A percentile compares a stretch with the other conserved stretches of the same genome.
These are phyloP conservation scores for Paratrypanosoma confusum DNA, from an alignment of 208 protist genomes.

Conservation along the genomic window DNA sequence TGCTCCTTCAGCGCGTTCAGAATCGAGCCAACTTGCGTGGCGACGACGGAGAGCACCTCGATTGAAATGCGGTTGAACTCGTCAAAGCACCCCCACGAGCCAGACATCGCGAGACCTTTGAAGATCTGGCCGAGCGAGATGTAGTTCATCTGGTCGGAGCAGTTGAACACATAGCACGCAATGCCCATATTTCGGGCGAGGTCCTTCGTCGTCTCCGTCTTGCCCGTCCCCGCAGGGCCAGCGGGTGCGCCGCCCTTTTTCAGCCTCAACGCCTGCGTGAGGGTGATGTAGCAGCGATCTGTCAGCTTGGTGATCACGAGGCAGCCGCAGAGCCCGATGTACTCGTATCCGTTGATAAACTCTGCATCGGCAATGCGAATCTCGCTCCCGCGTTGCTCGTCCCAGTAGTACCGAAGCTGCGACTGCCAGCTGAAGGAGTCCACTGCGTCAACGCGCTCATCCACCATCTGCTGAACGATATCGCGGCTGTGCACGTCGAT, in stretches of 20 bases:
- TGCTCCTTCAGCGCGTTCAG: conserved; percentile 95
- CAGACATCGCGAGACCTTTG: conserved; percentile 93
- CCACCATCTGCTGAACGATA: conserved; percentile 88
- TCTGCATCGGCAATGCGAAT: conserved; percentile 96
- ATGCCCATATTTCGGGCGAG: conserved; percentile 91
- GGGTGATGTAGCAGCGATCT: conserved; percentile 98
- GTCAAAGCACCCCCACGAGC: conserved; percentile 96
- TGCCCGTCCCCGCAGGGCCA: conserved; percentile 89
- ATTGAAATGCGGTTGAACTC: conserved; percentile 96
- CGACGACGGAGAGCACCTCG: conserved; percentile 97
- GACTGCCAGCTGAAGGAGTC: conserved; percentile 96
- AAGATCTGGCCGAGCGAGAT: conserved; percentile 96
- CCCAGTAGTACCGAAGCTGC: conserved; percentile 96
- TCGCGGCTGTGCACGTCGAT: conserved; percentile 97
- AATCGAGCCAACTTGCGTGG: conserved; percentile 96
- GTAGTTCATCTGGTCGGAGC: conserved; percentile 98
- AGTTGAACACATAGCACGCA: conserved; percentile 94
- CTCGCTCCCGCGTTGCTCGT: conserved; percentile 88
- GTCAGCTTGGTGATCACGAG: conserved; percentile 98
- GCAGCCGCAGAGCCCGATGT: conserved; percentile 96
- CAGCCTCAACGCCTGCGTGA: conserved; percentile 89
- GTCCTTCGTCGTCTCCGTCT: conserved; percentile 95
- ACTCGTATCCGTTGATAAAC: conserved; percentile 97
- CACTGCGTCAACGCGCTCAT: conserved; percentile 89
- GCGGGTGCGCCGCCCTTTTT: conserved; percentile 89